Evolutionary conservation across 768 basidiomycete genomes (phyloP), one percentile per base, ranked within the genome.

Genomic region (Chalciporus sphaerocephalus): DNA sequence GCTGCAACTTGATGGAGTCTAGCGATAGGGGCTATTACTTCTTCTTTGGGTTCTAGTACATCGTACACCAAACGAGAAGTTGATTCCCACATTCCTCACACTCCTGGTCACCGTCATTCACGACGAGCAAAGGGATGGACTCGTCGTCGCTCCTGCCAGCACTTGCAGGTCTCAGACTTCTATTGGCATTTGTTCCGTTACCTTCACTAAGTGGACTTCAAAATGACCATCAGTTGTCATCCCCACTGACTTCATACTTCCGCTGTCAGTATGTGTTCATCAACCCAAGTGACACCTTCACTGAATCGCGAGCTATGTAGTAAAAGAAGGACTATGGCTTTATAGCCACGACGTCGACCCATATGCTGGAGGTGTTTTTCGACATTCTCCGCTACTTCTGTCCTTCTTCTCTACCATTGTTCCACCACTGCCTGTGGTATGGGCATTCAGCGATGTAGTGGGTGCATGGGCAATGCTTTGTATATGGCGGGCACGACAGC

Each of bases 241-340:
- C 91, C 6, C 87, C 92, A 0, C 57, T 94, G 58, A 91, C 89
- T 5, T 83, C 87, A 8, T 85, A 85, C 61, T 69, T 81, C 16
- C 80, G 87, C 54, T 71, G 92, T 93, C 56, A 64, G 87, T 70
- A 45, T 8, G 12, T 32, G 38, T 52, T 32, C 18, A 11, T 43
- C 12, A 12, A 36, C 18, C 9, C 8, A 35, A 17, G 9, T 46
- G 27, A 33, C 18, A 2, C 41, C 57, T 46, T 15, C 52, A 42
- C 54, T 47, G 50, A 45, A 35, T 17, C 13, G 10, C 33, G 7
- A 17, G 28, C 38, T 16, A 41, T 39, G 34, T 51, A 97, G 95
- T 98, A 47, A 81, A 83, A 60, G 95, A 97, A 67, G 94, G 93
- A 15, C 74, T 95, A 5, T 92, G 84, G 67, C 76, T 97, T 13